Conservation (phyloP, 352 stramenopile genomes). For the Pelagophyceae sp. region DNA sequence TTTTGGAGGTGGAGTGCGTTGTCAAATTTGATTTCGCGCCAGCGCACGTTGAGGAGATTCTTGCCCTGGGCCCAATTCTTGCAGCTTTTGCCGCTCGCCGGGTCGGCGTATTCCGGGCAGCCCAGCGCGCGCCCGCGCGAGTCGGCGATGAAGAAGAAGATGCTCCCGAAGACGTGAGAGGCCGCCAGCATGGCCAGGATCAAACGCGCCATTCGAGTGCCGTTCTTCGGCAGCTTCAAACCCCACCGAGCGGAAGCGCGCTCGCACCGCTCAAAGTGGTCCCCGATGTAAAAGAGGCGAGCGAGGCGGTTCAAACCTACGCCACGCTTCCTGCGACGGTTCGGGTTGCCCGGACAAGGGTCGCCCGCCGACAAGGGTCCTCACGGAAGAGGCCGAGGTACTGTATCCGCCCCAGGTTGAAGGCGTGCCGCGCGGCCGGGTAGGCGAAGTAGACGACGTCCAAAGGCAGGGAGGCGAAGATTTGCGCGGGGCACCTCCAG, state of each 20-base stretch:
- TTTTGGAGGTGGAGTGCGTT: neutral
- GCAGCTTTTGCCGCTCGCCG: neutral
- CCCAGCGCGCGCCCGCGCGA: slow-evolving; percentile 29
- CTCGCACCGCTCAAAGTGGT: slow-evolving; percentile 36
- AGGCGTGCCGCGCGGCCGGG: no score
- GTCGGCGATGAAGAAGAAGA: slow-evolving; percentile 45
- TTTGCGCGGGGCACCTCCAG: slow-evolving; percentile 35
- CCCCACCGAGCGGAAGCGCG: slow-evolving; percentile 26
- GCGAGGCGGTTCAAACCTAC: slow-evolving; percentile 43
- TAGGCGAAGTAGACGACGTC: slow-evolving; percentile 28
- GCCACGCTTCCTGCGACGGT: no score
- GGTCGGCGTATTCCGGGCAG: neutral
- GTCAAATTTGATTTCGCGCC: neutral
- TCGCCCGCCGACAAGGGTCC: no score
- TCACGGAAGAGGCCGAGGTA: slow-evolving; percentile 34
- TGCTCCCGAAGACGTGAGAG: slow-evolving; percentile 40
- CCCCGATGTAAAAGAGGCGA: slow-evolving; percentile 35
- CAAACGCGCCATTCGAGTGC: slow-evolving; percentile 37
- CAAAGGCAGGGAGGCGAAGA: slow-evolving; percentile 38
- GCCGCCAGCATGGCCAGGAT: slow-evolving; percentile 38
- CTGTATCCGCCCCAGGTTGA: neutral
- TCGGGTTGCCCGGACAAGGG: no score
- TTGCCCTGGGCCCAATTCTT: slow-evolving; percentile 25
- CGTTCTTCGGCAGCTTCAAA: slow-evolving; percentile 40
- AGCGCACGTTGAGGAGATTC: slow-evolving; percentile 1